Percentiles rank a stretch among this genome's conserved stretches.
Conservation (phyloP, 257 asterid species). For the Gardenia jasminoides region DNA sequence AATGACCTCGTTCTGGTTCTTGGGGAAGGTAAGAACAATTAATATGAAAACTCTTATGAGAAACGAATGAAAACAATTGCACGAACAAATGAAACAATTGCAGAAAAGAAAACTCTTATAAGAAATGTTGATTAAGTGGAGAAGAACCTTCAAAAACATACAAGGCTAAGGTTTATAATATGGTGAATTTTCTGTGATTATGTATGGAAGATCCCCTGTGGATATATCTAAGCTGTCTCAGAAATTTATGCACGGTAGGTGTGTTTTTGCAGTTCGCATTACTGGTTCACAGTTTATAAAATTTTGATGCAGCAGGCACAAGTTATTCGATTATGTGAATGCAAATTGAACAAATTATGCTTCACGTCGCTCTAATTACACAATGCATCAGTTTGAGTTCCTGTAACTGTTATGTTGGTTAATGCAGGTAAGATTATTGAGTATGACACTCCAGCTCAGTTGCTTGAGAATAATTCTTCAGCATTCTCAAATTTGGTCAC, state of each 20-base stretch:
- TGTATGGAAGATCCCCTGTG: neutral
- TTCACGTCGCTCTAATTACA: neutral
- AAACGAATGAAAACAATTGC: neutral
- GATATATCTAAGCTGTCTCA: neutral
- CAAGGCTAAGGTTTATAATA: neutral
- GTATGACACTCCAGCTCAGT: slow-evolving; percentile 58
- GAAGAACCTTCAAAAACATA: neutral
- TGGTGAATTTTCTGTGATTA: neutral
- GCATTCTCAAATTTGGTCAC: slow-evolving; percentile 68
- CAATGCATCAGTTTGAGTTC: neutral
- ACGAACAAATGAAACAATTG: neutral
- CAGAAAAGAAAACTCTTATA: neutral
- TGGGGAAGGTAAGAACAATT: slow-evolving; percentile 58
- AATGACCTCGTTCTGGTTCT: slow-evolving; percentile 78
- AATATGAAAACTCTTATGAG: neutral
- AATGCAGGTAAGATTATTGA: slow-evolving; percentile 62
- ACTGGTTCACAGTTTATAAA: neutral
- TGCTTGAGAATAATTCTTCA: slow-evolving; percentile 49
- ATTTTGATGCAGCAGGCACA: neutral
- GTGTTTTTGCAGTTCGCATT: neutral
- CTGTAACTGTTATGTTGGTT: neutral
- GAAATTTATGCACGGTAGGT: neutral
- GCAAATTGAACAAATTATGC: neutral
- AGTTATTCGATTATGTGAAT: neutral
- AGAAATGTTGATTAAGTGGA: neutral